Base-by-base conservation (phyloP, 2,329 filamentous ascomycete species). In the Karstenula rhodostoma region DNA sequence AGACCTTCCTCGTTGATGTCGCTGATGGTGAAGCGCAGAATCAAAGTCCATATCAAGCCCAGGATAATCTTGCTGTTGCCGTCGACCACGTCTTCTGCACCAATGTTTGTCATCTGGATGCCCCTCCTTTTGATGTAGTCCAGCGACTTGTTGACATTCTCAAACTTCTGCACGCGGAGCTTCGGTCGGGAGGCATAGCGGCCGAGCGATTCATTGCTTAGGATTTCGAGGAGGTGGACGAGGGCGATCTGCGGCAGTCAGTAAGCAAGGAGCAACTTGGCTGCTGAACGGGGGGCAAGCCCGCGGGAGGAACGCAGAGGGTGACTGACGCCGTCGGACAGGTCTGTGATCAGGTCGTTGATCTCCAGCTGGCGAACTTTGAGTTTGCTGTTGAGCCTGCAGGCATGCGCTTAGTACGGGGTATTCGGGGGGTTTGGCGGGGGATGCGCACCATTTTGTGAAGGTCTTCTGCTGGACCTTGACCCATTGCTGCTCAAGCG, bases 1-100 rank as follows among this genome's bases (percentile, higher is more conserved):
- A 98, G 90, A 67, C 95, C 95, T 84, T 97, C 95, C 78, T 94
- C 91, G 77, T 96, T 98, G 82, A 99, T 99, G 79, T 99, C 95
- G 78, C 90, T 97, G 77, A 99, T 99, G 69, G 95, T 99, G 79
- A 99, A 99, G 53, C 95, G 87, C 67, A 97, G 84, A 89, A 99
- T 99, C 64, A 99, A 85, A 6, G 94, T 99, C 95, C 95, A 99
- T 79, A 99, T 97, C 70, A 99, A 84, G 32, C 95, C 95, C 32
- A 99, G 85, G 61, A 98, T 96, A 74, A 99, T 97, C 84, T 98
- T 99, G 69, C 91, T 87, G 79, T 98, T 99, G 37, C 95, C 95
- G 78, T 99, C 94, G 32, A 99, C 95, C 25, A 99, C 92, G 84
- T 99, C 95, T 79, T 98, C 95, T 8, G 95, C 95, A 56, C 95